A percentile compares a stretch with the other conserved stretches of the same genome.
Evolutionary conservation across 306 rosid species (phyloP).

Genomic region (Gillenia trifoliata): DNA sequence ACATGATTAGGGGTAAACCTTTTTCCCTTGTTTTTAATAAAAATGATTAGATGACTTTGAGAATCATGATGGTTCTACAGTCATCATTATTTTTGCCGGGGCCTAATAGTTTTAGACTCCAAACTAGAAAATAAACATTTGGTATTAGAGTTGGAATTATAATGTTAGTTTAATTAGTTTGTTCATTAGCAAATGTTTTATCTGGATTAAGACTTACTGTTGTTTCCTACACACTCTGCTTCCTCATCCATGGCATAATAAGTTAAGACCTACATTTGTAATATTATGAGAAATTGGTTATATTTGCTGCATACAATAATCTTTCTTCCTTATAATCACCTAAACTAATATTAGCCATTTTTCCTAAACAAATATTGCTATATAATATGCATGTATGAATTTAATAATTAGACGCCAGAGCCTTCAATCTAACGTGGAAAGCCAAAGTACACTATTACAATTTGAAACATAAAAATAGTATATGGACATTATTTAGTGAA

Average conservation of each 20-base stretch:
- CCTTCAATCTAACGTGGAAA: background rate
- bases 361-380: background rate
- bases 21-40: background rate
- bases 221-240: background rate
- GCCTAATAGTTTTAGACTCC: background rate
- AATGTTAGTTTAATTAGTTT: background rate
- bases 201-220: background rate
- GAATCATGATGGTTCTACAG: background rate
- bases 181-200: background rate
- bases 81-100: background rate
- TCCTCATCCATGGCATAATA: background rate
- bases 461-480: background rate
- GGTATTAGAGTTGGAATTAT: background rate
- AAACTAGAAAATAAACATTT: background rate
- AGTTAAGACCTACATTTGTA: background rate
- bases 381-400: background rate
- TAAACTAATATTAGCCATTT: background rate
- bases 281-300: background rate
- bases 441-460: background rate
- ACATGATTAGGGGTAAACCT: background rate
- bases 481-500: background rate
- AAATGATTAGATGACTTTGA: background rate
- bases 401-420: too few species aligned
- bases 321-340: background rate
- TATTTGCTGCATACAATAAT: background rate